Evolutionary conservation across 441 rosid species (phyloP).

Genomic region (Bocquillonia castaneifolia): DNA sequence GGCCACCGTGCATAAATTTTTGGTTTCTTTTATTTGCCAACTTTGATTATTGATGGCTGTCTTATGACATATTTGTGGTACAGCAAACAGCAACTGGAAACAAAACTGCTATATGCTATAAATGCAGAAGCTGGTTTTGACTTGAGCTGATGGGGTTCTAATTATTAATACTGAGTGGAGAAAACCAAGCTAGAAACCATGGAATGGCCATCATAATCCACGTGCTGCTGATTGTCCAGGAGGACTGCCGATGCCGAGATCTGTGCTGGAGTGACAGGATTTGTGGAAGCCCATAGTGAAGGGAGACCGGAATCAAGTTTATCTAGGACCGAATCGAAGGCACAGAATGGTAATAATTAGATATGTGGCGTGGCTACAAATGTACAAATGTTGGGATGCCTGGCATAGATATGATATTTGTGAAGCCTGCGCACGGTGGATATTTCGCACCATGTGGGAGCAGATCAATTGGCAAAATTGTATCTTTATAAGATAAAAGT

Average conservation of each 20-base stretch:
- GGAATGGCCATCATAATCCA: conserved; percentile 3
- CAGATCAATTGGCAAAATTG: conserved; percentile 6
- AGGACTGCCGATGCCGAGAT: not conserved
- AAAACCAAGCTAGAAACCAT: not conserved
- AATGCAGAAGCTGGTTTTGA: conserved; percentile 98
- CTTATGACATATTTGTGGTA: conserved; percentile 18
- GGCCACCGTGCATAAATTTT: not conserved
- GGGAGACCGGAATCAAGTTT: not conserved
- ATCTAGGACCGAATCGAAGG: not conserved
- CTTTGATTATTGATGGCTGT: not conserved
- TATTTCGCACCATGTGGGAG: conserved; percentile 1
- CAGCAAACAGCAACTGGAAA: conserved; percentile 91
- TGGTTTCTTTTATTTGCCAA: not conserved
- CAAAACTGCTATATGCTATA: conserved; percentile 82
- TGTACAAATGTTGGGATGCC: conserved; percentile 13
- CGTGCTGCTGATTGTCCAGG: not conserved
- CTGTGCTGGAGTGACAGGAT: not conserved
- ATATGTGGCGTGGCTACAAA: not conserved
- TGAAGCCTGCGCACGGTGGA: conserved; percentile 12
- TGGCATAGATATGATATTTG: conserved; percentile 2
- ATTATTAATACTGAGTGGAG: not conserved
- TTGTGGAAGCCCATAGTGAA: not conserved
- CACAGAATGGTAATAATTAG: not conserved
- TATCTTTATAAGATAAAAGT: not conserved
- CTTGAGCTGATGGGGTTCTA: conserved; percentile 54